Percentiles rank a stretch among this genome's conserved stretches.
These are phyloP conservation scores for Boletus sp. DNA, from an alignment of 1,284 basidiomycete genomes.

Conservation along the genomic window DNA sequence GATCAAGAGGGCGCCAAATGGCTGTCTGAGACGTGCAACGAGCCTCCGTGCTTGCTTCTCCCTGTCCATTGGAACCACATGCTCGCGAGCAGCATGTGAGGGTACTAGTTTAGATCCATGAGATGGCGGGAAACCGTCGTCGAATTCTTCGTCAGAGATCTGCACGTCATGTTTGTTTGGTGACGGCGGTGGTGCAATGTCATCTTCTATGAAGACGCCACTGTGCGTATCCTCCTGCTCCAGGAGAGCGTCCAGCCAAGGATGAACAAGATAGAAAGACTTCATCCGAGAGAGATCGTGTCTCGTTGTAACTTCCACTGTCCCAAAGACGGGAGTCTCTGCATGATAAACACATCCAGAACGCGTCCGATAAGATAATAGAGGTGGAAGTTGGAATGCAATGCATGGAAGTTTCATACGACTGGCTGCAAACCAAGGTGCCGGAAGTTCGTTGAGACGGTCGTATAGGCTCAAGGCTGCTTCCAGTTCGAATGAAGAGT, in stretches of 20 bases:
- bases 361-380: neutral
- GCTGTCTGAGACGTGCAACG: neutral
- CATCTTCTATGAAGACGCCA: neutral
- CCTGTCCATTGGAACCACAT: neutral
- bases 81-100: neutral
- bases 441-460: neutral
- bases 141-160: neutral
- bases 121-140: neutral
- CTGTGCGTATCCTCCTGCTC: neutral
- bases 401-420: conserved; percentile 4
- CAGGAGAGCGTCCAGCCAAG: neutral
- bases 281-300: neutral
- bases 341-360: neutral
- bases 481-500: neutral
- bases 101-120: too few relatives aligned
- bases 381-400: neutral
- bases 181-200: neutral
- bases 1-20: neutral
- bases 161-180: neutral
- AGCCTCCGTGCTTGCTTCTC: neutral
- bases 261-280: neutral
- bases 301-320: neutral
- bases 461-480: neutral
- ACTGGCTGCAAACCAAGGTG: neutral
- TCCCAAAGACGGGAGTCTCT: neutral